Conservation (phyloP, 148 eudicot species). For the Rhododendron ovatum region DNA sequence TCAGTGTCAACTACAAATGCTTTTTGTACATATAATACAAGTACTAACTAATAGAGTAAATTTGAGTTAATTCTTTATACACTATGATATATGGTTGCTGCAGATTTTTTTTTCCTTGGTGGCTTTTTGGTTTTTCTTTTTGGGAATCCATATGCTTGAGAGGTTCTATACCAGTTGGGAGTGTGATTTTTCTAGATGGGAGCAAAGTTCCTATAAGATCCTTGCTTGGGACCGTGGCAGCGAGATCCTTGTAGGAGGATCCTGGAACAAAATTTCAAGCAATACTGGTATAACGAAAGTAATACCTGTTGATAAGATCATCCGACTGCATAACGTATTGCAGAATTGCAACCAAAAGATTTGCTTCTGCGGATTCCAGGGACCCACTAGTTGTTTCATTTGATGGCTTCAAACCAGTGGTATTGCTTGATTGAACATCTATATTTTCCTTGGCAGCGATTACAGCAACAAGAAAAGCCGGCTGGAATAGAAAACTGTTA, state of each 20-base stretch:
- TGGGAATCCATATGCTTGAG: neutral
- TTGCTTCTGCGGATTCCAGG: constrained; percentile 34
- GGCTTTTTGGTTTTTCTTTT: neutral
- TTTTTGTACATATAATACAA: neutral
- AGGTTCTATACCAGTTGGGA: neutral
- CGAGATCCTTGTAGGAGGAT: neutral
- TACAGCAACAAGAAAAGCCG: constrained; percentile 71
- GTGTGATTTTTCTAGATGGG: neutral
- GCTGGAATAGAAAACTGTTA: constrained; percentile 41
- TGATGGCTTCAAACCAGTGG: constrained; percentile 26
- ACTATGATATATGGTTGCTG: neutral
- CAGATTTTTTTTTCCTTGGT: neutral
- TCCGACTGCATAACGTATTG: constrained; percentile 38
- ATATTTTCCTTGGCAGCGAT: constrained; percentile 40
- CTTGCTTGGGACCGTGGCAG: neutral
- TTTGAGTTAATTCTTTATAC: neutral
- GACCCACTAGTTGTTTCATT: constrained; percentile 31
- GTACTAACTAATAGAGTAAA: neutral
- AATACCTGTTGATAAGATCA: constrained; percentile 58
- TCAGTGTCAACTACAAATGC: neutral
- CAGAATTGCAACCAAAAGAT: constrained; percentile 49
- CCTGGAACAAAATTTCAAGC: neutral
- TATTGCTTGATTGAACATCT: constrained; percentile 16
- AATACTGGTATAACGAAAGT: neutral
- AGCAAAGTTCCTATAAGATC: neutral